A percentile compares a stretch with the other conserved stretches of the same genome.
These are phyloP conservation scores for Solanum chilense DNA, from an alignment of 257 asterid genomes.

Conservation along the genomic window DNA sequence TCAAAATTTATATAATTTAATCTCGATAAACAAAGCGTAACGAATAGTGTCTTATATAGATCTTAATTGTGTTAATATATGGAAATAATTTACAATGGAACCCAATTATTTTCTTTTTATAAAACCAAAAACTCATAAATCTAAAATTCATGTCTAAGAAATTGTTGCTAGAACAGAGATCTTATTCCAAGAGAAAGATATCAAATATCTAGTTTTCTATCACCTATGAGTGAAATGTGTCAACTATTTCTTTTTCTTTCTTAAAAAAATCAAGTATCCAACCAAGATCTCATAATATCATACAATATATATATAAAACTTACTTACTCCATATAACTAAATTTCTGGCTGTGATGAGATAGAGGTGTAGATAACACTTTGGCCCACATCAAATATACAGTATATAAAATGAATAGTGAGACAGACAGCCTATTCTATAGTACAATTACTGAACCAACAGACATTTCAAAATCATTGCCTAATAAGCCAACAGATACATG, in stretches of 20 bases:
- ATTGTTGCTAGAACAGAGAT: not conserved
- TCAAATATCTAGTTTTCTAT: not conserved
- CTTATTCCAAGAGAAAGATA: not conserved
- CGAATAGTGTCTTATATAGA: no score
- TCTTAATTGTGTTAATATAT: no score
- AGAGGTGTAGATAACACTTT: not conserved
- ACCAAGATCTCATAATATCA: not conserved
- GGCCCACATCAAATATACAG: not conserved
- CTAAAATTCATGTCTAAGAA: no score
- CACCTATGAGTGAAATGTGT: not conserved
- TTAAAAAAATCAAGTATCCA: not conserved
- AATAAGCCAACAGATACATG: not conserved
- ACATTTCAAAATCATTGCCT: not conserved
- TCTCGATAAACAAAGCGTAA: not conserved
- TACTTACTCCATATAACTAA: not conserved
- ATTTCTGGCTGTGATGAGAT: not conserved
- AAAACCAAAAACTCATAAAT: not conserved
- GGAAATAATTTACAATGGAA: no score
- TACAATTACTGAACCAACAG: not conserved
- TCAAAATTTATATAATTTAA: no score
- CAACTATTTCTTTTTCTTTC: not conserved
- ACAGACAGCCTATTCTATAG: not conserved
- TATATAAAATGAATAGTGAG: not conserved
- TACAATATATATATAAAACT: no score
- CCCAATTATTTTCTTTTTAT: no score